Base-by-base conservation (phyloP, 768 basidiomycete species). In the Gloeostereum incarnatum region DNA sequence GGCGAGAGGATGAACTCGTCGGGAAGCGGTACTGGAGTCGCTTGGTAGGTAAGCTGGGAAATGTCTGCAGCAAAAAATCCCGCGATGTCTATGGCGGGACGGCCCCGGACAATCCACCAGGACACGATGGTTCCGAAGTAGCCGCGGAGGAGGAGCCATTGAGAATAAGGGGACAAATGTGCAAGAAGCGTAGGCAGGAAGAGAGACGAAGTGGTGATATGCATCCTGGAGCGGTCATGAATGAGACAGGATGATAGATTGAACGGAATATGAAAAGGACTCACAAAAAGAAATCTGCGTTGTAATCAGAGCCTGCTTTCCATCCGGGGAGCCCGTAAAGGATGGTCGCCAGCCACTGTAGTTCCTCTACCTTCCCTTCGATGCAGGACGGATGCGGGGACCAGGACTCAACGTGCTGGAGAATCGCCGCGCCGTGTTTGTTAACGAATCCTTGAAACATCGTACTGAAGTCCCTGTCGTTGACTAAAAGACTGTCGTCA, bases 191-290 rank as follows among this genome's bases (percentile, higher is more conserved):
- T 69, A 0, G 74, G 63, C 19, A 81, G 49, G 61, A 83, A 81
- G 16, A 81, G 49, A 3, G 73, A 63, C 3, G 80, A 81, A 0
- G 82, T 87, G 26, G 83, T 68, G 1, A 78, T 56, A 45, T 76
- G 83, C 59, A 79, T 73, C 10, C 80, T 84, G 26, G 3, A n/a
- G n/a, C n/a, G n/a, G n/a, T n/a, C n/a, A n/a, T 23, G n/a, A 16
- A 13, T 22, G 11, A 30, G 17, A 36, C 5, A n/a, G 4, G 26
- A 10, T 3, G 29, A 53, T 30, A 54, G 46, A 39, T 6, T 20
- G 7, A 18, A 6, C 8, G 4, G 17, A 11, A 25, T 17, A 17
- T 6, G 13, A 24, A 3, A 21, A 36, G 36, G 8, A 63, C 78
- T 45, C 42, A 82, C 79, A 63, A 37, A 61, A 73, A 69, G 54